Conservation (phyloP, 805 yeast genomes). For the Starmerella geochares region DNA sequence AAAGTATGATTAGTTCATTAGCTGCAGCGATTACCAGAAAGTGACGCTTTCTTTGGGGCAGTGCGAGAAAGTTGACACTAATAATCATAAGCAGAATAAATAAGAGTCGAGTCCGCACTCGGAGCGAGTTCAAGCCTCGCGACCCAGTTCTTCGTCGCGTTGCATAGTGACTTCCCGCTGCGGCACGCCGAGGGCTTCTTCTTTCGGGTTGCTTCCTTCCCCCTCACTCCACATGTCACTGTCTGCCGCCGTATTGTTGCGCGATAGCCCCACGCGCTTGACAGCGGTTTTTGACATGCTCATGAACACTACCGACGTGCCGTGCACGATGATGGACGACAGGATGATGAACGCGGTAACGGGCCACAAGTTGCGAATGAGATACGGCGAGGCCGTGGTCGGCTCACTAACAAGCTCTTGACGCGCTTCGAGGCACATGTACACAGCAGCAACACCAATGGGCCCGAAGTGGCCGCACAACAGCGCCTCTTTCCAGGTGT, state of each 20-base stretch:
- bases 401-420: constrained; percentile 31
- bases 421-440: constrained; percentile 40
- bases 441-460: constrained; percentile 61
- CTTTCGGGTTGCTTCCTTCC: neutral
- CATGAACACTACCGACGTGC: constrained; percentile 71
- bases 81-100: too few species aligned
- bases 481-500: constrained; percentile 56
- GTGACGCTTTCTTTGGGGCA: too few species aligned
- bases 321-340: constrained; percentile 78
- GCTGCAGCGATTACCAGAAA: too few species aligned
- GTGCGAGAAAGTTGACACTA: too few species aligned
- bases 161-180: neutral
- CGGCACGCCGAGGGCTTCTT: neutral
- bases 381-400: constrained; percentile 28
- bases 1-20: too few species aligned
- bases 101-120: too few species aligned
- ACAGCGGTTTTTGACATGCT: constrained; percentile 17
- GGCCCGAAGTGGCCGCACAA: constrained; percentile 73
- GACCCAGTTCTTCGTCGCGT: neutral
- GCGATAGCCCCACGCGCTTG: constrained; percentile 2
- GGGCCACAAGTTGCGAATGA: constrained; percentile 69
- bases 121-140: neutral
- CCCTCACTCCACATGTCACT: neutral
- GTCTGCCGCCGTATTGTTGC: neutral
- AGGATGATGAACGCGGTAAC: constrained; percentile 67